A percentile compares a stretch with the other conserved stretches of the same genome.
These are phyloP conservation scores for Mycena indigotica DNA, from an alignment of 768 basidiomycete genomes.

Conservation along the genomic window DNA sequence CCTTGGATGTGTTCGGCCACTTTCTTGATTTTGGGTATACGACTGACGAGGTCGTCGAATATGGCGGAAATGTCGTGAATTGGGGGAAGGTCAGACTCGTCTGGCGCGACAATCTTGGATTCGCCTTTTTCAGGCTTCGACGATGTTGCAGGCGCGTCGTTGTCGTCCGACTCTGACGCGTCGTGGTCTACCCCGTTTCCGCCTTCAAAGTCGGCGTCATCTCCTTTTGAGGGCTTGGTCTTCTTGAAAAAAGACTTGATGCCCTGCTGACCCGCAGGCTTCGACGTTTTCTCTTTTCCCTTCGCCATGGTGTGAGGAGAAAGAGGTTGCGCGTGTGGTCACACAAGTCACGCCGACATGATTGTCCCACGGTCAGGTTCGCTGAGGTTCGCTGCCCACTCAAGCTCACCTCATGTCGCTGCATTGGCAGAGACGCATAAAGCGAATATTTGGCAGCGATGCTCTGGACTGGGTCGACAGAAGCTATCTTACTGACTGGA, in stretches of 20 bases:
- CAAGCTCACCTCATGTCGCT: slow-evolving; percentile 3
- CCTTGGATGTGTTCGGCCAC: slow-evolving; percentile 71
- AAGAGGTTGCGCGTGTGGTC: slow-evolving; percentile 15
- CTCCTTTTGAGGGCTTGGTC: slow-evolving; percentile 33
- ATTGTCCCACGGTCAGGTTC: no score
- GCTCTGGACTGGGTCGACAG: slow-evolving; percentile 49
- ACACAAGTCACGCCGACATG: not conserved
- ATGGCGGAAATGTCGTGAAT: slow-evolving; percentile 71
- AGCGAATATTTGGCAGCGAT: slow-evolving; percentile 35
- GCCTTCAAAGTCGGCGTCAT: slow-evolving; percentile 18
- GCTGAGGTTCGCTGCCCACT: no score
- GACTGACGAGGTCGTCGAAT: slow-evolving; percentile 73
- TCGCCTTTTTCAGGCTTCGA: slow-evolving; percentile 34
- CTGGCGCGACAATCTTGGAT: slow-evolving; percentile 47
- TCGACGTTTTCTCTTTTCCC: slow-evolving; percentile 41
- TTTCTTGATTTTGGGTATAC: slow-evolving; percentile 62
- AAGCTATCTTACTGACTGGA: slow-evolving; percentile 58
- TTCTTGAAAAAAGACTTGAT: slow-evolving; percentile 57
- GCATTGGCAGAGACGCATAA: slow-evolving; percentile 7
- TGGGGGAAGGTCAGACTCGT: slow-evolving; percentile 73
- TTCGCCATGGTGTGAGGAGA: slow-evolving; percentile 48
- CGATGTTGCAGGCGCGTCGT: slow-evolving; percentile 28
- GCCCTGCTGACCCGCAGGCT: slow-evolving; percentile 51
- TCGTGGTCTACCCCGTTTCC: no score
- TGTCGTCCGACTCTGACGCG: slow-evolving; percentile 31